These are phyloP conservation scores for Ophiobolus disseminans DNA, from an alignment of 2,329 filamentous ascomycete species.

Conservation along the genomic window DNA sequence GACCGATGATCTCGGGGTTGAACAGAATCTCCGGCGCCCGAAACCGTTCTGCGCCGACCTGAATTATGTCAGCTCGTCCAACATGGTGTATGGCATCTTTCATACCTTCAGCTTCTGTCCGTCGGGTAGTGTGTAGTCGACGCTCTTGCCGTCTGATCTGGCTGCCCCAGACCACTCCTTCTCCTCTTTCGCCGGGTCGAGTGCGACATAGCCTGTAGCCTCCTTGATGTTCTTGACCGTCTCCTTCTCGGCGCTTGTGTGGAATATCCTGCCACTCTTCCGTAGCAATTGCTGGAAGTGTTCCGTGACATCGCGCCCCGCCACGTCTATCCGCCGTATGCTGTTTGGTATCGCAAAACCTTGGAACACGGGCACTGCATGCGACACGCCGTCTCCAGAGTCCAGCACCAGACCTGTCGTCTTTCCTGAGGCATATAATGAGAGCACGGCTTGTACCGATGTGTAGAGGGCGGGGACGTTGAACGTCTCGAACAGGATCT, in stretches of 20 bases:
- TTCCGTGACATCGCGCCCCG: conserved; percentile 94
- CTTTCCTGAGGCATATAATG: conserved; percentile 91
- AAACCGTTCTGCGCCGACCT: conserved; percentile 94
- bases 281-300: conserved; percentile 88
- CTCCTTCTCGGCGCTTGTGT: conserved; percentile 98
- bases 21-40: conserved; percentile 96
- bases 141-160: conserved; percentile 78
- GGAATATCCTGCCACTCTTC: conserved; percentile 92
- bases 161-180: conserved; percentile 86
- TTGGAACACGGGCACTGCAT: conserved; percentile 96
- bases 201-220: conserved; percentile 86
- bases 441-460: conserved; percentile 95
- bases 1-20: conserved; percentile 93
- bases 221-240: conserved; percentile 98
- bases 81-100: conserved; percentile 8
- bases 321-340: conserved; percentile 94
- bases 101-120: conserved; percentile 88
- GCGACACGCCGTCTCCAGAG: conserved; percentile 93
- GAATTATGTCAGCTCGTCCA: conserved; percentile 32
- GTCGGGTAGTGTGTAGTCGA: conserved; percentile 90
- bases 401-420: conserved; percentile 96
- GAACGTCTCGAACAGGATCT: conserved; percentile 98
- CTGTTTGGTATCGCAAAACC: conserved; percentile 96
- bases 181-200: conserved; percentile 91
- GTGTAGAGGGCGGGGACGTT: conserved; percentile 96